Base-by-base conservation (phyloP, 306 rosid genomes). In the Malus sieversii region DNA sequence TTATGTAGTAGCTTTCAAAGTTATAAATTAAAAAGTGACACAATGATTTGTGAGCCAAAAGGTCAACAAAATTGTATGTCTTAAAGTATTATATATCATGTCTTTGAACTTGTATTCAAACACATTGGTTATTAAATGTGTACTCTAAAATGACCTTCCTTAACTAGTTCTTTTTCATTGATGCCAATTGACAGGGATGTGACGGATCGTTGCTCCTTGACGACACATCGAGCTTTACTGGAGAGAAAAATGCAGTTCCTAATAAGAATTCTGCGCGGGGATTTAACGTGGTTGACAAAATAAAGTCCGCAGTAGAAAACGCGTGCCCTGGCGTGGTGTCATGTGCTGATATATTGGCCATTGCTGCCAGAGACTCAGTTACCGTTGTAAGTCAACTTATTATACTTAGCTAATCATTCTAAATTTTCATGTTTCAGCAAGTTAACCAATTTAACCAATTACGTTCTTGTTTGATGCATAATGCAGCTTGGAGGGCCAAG, bases 171-270 rank as follows among this genome's bases (percentile, higher is more conserved):
- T 60, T 60, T 13, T 27, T 29, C 59, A 25, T 46, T 38, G 61
- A n/a, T 14, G 13, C 32, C n/a, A 16, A 18, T 8, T 57, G 11
- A 30, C 53, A 92, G 97, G 98, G 98, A 27, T 95, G 98, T 58
- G 98, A 95, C 66, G 97, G 98, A 25, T 95, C 97, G 3, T 51
- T 95, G 76, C 82, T 95, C 13, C 87, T 95, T 0, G 98, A 95
- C 45, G 98, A 90, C 75, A 87, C 96, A 23, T 76, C 92, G 33
- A 95, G 58, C 18, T 84, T 95, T 38, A 82, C 38, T 0, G 98
- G 98, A 59, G 98, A 95, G 86, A 95, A 95, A 82, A 88, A 77
- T 12, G 96, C 97, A 27, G 75, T 0, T 14, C 92, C 97, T 0
- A 95, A 92, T 45, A 64, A 27, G 16, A 95, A 95, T 79, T 95